A percentile compares a stretch with the other conserved stretches of the same genome.
Evolutionary conservation across 163 green algal species (phyloP).

Genomic region (Trebouxia gelatinosa): DNA sequence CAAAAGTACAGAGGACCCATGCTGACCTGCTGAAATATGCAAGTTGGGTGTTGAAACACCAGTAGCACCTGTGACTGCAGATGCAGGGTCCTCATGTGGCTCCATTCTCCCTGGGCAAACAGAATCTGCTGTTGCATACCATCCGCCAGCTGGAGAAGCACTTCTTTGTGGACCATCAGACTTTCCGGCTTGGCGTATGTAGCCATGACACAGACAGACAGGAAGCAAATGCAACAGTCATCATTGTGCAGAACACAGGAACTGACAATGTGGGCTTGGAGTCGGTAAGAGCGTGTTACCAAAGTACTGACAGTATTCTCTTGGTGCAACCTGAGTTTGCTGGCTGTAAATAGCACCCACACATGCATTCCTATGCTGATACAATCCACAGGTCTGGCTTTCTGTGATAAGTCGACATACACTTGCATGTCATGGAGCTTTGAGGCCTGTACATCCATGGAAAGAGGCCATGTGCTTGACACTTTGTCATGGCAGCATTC

Average conservation of each 20-base stretch:
- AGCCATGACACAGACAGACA: not conserved
- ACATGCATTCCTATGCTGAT: too few species aligned
- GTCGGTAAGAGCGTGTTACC: not conserved
- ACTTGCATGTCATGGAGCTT: too few species aligned
- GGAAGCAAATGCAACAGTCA: not conserved
- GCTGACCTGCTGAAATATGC: too few species aligned
- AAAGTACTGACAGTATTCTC: not conserved
- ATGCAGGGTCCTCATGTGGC: not conserved
- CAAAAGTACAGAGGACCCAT: too few species aligned
- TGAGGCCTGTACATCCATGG: too few species aligned
- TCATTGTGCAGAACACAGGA: not conserved
- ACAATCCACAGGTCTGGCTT: too few species aligned
- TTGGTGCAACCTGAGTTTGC: not conserved
- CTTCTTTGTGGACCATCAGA: not conserved
- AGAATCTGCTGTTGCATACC: not conserved
- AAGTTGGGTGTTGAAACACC: too few species aligned
- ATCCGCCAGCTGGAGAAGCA: not conserved
- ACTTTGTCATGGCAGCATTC: too few species aligned
- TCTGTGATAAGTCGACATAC: too few species aligned
- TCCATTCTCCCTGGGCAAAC: not conserved
- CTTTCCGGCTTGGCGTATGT: not conserved
- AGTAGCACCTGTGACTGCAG: too few species aligned
- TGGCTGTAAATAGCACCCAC: not conserved
- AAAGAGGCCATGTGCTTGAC: too few species aligned
- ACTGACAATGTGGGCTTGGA: not conserved